Conservation (phyloP, 331 rosid genomes). For the Ulmus americana region DNA sequence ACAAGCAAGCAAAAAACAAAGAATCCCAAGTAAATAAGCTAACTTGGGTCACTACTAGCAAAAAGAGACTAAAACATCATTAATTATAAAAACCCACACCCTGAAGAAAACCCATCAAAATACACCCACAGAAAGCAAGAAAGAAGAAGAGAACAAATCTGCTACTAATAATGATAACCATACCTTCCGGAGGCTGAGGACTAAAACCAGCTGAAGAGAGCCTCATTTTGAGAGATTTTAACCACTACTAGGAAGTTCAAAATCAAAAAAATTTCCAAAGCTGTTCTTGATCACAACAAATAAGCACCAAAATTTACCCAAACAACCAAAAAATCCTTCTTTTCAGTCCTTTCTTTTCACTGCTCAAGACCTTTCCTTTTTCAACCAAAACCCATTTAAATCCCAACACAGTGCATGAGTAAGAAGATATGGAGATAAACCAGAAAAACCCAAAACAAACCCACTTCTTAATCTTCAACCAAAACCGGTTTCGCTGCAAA, state of each 20-base stretch:
- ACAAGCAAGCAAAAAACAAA: conserved; percentile 15
- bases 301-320: conserved; percentile 36
- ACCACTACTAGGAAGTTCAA: conserved; percentile 6
- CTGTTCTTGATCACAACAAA: conserved; percentile 28
- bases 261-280: conserved; percentile 10
- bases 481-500: conserved; percentile 44
- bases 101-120: not conserved
- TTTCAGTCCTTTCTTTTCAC: conserved; percentile 24
- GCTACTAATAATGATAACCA: not conserved
- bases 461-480: conserved; percentile 37
- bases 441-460: conserved; percentile 10
- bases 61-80: conserved; percentile 8
- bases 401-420: conserved; percentile 22
- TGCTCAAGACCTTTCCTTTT: conserved; percentile 39
- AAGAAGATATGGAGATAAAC: conserved; percentile 12
- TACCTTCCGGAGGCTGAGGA: conserved; percentile 55
- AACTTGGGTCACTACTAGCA: conserved; percentile 1
- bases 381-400: conserved; percentile 36
- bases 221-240: conserved; percentile 37
- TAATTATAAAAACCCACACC: not conserved
- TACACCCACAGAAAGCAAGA: not conserved
- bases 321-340: conserved; percentile 31
- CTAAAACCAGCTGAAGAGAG: conserved; percentile 46
- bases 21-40: conserved; percentile 11
- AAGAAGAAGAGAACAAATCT: not conserved